These are phyloP conservation scores for Hypholoma sublateritium DNA, from an alignment of 768 basidiomycete species.

Conservation along the genomic window DNA sequence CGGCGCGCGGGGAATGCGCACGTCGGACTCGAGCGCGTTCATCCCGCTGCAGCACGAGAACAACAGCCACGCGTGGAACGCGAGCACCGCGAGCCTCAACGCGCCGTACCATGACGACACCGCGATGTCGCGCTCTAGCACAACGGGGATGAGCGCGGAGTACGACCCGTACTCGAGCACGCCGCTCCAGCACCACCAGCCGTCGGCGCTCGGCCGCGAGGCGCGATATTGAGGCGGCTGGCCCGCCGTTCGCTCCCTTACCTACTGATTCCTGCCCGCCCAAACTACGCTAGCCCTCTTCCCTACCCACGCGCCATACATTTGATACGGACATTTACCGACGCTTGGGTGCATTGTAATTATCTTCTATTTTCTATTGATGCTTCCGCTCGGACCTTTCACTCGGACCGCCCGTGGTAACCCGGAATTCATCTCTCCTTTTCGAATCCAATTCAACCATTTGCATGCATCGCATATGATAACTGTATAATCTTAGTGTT, in stretches of 20 bases:
- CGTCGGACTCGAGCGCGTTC: constrained; percentile 68
- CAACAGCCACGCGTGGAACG: constrained; percentile 56
- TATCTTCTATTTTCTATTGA: too few species aligned
- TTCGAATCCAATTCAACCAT: too few species aligned
- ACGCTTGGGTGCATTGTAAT: too few species aligned
- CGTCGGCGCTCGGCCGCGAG: constrained; percentile 5
- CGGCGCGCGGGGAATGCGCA: constrained; percentile 11
- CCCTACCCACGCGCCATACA: too few species aligned
- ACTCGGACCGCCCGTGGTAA: too few species aligned
- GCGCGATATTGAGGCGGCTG: background rate
- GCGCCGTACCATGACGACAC: constrained; percentile 35
- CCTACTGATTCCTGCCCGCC: too few species aligned
- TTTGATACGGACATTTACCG: too few species aligned
- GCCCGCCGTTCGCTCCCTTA: background rate
- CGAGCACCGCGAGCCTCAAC: constrained; percentile 47
- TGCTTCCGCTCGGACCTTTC: too few species aligned
- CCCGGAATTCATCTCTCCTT: too few species aligned
- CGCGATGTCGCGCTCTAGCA: constrained; percentile 19
- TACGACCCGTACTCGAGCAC: constrained; percentile 32
- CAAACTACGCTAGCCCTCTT: too few species aligned
- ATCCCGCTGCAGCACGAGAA: constrained; percentile 70
- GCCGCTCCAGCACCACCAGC: constrained; percentile 17
- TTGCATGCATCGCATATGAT: too few species aligned
- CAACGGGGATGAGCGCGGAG: constrained; percentile 30
- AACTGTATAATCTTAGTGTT: too few species aligned